phyloP scores from a whole-genome alignment of 208 protist genomes.

The Zelonia costaricensis region DNA sequence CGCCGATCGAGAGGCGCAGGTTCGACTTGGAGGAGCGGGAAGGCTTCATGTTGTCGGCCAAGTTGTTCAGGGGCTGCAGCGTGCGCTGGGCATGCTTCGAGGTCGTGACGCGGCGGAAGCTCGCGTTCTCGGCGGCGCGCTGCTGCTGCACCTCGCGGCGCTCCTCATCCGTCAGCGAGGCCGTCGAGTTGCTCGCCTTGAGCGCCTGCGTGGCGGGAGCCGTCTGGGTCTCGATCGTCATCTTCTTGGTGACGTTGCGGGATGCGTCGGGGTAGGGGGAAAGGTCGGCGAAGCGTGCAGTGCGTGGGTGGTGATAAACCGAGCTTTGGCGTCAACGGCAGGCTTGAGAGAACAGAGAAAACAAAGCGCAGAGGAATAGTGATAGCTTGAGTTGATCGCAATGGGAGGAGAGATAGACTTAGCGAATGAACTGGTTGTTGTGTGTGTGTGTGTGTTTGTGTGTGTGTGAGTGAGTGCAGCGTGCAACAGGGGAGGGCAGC shows the following conservation, averaged over 20 bases:
- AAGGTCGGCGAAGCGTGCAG: too few species aligned
- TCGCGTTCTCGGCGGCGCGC: conserved; percentile 12
- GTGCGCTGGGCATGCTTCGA: conserved; percentile 56
- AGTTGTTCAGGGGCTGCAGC: conserved; percentile 76
- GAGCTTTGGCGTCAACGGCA: too few species aligned
- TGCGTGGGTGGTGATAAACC: too few species aligned
- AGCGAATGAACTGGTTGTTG: too few species aligned
- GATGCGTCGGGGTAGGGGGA: not conserved
- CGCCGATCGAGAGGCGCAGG: conserved; percentile 70
- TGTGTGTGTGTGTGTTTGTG: too few species aligned
- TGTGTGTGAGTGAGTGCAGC: too few species aligned
- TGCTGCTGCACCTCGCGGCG: conserved; percentile 20
- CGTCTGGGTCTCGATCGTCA: conserved; percentile 21
- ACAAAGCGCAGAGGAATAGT: too few species aligned
- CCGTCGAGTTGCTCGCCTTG: conserved; percentile 7
- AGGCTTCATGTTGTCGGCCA: conserved; percentile 88
- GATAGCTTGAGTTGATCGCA: too few species aligned
- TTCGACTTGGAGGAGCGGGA: conserved; percentile 42
- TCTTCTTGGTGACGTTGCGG: not conserved
- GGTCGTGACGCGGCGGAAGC: conserved; percentile 25
- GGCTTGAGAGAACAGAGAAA: too few species aligned
- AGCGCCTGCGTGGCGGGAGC: conserved; percentile 6
- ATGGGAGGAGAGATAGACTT: too few species aligned
- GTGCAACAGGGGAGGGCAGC: too few species aligned
- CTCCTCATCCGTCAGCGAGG: conserved; percentile 9